Conservation (phyloP, 345 rosid species). For the Arabidopsis arenosa region DNA sequence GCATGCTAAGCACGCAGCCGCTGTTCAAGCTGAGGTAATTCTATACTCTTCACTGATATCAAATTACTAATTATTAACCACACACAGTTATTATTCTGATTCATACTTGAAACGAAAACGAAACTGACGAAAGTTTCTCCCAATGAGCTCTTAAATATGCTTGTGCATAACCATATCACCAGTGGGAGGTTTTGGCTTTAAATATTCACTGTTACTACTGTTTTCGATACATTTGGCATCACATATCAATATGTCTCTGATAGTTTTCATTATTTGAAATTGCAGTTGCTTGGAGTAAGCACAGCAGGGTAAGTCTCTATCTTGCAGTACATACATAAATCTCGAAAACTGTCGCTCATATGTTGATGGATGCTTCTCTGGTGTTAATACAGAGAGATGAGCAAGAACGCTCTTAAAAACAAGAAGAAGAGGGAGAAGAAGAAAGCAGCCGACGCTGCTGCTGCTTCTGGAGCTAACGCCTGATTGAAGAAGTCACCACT, state of each 20-base stretch:
- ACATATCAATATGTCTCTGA: constrained; percentile 37
- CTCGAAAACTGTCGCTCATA: not conserved
- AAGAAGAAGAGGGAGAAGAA: constrained; percentile 95
- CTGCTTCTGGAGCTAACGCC: constrained; percentile 41
- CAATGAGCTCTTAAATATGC: not conserved
- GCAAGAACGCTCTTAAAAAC: constrained; percentile 88
- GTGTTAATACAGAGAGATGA: constrained; percentile 60
- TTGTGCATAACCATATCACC: not conserved
- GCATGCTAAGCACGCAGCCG: constrained; percentile 80
- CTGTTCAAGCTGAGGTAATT: constrained; percentile 85
- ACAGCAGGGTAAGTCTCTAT: constrained; percentile 62
- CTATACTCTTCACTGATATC: not conserved
- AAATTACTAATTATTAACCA: not conserved
- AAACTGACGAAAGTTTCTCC: not conserved
- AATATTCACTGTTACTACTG: not conserved
- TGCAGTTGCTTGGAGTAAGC: constrained; percentile 74
- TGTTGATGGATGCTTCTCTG: constrained; percentile 19
- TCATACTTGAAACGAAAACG: not conserved
- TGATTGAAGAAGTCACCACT: constrained; percentile 24
- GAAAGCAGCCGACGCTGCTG: constrained; percentile 60
- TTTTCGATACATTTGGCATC: constrained; percentile 3
- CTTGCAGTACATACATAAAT: constrained; percentile 4
- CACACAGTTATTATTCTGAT: not conserved
- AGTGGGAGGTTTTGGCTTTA: not conserved
- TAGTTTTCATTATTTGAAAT: constrained; percentile 43